Evolutionary conservation across 768 basidiomycete species (phyloP), one percentile per base, ranked within the genome.

Genomic region (Auriscalpium microsporum): DNA sequence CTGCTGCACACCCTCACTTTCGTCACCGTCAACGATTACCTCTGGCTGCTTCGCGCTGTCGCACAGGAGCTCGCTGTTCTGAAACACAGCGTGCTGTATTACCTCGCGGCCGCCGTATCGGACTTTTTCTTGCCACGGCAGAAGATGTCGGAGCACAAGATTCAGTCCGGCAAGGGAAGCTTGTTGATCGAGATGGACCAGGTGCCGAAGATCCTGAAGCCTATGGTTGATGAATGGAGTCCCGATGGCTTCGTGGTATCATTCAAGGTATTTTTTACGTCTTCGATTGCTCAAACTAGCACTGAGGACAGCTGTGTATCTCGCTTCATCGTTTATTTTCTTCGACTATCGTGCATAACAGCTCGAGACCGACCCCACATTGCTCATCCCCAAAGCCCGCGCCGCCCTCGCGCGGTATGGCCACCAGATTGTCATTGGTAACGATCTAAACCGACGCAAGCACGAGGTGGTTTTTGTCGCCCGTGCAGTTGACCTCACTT

Each of bases 141-240:
- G 65, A 87, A 83, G 68, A 82, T 98, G 95, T 87, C 92, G 1
- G 93, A 92, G 71, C 96, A 99, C 73, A 99, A 99, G 73, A 98
- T 99, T 38, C 95, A 98, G 65, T 96, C 94, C 1, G 90, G 91
- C 33, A 94, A 95, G 66, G 95, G 94, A 1, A 94, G 86, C 61
- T 73, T 98, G 23, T 81, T 83, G 47, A 89, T 98, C 54, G 94
- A 98, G 69, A 99, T 98, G 96, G 96, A 99, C 66, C 94, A 97
- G 68, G 94, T 98, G 0, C 96, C 96, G 8, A 99, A 99, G 71
- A 86, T 97, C 37, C 73, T 99, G 47, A 89, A 90, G 68, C 88
- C 93, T 0, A 75, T 99, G 72, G 94, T 97, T 8, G 84, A 87
- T 46, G 92, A 98, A 67, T 99, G 96, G 95, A 87, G 84, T 1